phyloP scores from a whole-genome alignment of 176 grass and related monocot species.

The Tillandsia leiboldiana region DNA sequence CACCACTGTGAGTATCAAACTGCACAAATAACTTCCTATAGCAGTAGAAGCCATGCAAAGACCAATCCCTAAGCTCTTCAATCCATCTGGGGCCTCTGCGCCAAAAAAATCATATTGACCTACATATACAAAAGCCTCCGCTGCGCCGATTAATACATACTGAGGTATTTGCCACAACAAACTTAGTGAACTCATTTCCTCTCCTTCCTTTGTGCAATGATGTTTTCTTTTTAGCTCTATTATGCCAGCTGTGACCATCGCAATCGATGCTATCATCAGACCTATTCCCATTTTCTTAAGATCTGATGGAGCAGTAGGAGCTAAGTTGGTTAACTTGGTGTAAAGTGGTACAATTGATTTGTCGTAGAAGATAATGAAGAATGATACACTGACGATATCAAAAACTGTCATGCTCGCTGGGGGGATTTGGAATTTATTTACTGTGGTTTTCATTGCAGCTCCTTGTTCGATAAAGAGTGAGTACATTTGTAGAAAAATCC shows the following conservation, averaged over 20 bases:
- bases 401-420: slow-evolving; percentile 62
- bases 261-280: slow-evolving; percentile 29
- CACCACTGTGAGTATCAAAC: slow-evolving; percentile 47
- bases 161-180: slow-evolving; percentile 65
- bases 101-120: slow-evolving; percentile 80
- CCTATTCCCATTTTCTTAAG: slow-evolving; percentile 47
- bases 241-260: slow-evolving; percentile 46
- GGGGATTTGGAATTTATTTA: slow-evolving; percentile 38
- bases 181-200: slow-evolving; percentile 16
- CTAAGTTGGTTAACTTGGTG: not conserved
- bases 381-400: slow-evolving; percentile 62
- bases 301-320: not conserved
- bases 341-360: slow-evolving; percentile 47
- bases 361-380: slow-evolving; percentile 71
- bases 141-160: slow-evolving; percentile 56
- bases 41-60: slow-evolving; percentile 53
- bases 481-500: slow-evolving; percentile 59
- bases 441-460: slow-evolving; percentile 39
- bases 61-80: slow-evolving; percentile 66
- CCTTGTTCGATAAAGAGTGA: slow-evolving; percentile 67
- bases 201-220: not conserved
- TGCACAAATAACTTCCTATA: slow-evolving; percentile 62
- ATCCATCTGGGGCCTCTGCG: slow-evolving; percentile 48
- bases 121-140: slow-evolving; percentile 71
- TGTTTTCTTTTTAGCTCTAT: slow-evolving; percentile 49